phyloP scores from a whole-genome alignment of 1,284 basidiomycete species.

The Tilletia walkeri region DNA sequence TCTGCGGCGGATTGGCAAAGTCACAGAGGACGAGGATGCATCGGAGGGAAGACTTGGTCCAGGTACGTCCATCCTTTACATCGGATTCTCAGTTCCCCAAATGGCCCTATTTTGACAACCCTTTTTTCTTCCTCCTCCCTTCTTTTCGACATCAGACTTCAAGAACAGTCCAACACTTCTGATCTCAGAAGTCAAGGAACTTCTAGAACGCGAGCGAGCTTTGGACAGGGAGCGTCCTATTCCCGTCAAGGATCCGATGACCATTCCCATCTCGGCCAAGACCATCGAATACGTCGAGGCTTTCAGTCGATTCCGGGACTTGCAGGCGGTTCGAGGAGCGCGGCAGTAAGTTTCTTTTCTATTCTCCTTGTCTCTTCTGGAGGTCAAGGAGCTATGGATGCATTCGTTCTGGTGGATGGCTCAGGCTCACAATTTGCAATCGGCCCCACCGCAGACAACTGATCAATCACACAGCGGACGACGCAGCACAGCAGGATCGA shows the following conservation, averaged over 20 bases:
- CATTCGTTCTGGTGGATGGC: background rate
- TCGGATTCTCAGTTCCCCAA: background rate
- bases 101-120: background rate
- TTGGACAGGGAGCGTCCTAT: slow-evolving; percentile 5
- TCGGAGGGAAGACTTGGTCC: slow-evolving; percentile 7
- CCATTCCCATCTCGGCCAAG: slow-evolving; percentile 74
- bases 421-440: background rate
- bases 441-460: slow-evolving; percentile 26
- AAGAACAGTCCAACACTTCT: slow-evolving; percentile 13
- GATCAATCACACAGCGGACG: slow-evolving; percentile 34
- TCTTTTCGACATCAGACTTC: slow-evolving; percentile 8
- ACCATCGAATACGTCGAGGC: slow-evolving; percentile 86
- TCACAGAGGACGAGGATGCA: slow-evolving; percentile 19
- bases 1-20: slow-evolving; percentile 11
- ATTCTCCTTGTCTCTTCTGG: background rate
- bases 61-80: background rate
- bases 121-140: background rate
- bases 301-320: slow-evolving; percentile 83
- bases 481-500: slow-evolving; percentile 24
- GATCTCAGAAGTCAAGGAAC: slow-evolving; percentile 15
- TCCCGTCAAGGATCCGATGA: background rate
- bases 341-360: slow-evolving; percentile 68
- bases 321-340: slow-evolving; percentile 79
- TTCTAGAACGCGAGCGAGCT: slow-evolving; percentile 9
- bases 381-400: too few species aligned